phyloP scores from a whole-genome alignment of 345 rosid species.

The Murraya koenigii region DNA sequence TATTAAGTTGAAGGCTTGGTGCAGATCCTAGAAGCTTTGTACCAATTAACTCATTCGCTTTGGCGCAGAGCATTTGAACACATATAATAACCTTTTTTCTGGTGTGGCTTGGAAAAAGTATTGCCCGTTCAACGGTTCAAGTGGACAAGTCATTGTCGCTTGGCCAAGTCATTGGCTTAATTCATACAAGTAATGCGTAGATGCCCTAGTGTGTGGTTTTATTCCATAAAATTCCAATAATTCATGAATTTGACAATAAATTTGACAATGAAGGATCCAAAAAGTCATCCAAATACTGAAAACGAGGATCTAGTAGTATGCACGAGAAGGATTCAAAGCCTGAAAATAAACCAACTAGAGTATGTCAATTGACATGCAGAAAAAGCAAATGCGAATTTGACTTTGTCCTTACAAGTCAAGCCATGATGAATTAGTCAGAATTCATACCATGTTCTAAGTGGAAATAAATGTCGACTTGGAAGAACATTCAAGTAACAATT shows the following conservation, averaged over 20 bases:
- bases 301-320: neutral
- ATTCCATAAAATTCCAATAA: neutral
- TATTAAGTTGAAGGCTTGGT: too few species aligned
- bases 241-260: neutral
- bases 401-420: neutral
- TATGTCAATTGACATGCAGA: too few species aligned
- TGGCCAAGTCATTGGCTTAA: neutral
- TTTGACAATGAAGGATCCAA: too few species aligned
- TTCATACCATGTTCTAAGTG: too few species aligned
- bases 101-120: neutral
- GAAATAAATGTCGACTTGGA: neutral
- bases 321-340: too few species aligned
- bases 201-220: neutral
- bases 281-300: too few species aligned
- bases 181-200: neutral
- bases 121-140: neutral
- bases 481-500: neutral
- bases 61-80: neutral
- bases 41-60: too few species aligned
- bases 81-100: neutral
- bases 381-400: too few species aligned
- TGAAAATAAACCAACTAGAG: too few species aligned
- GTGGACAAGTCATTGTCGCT: neutral
- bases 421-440: neutral
- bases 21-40: too few species aligned